These are phyloP conservation scores for Botrytis fragariae DNA, from an alignment of 2,329 filamentous ascomycete species.

Conservation along the genomic window DNA sequence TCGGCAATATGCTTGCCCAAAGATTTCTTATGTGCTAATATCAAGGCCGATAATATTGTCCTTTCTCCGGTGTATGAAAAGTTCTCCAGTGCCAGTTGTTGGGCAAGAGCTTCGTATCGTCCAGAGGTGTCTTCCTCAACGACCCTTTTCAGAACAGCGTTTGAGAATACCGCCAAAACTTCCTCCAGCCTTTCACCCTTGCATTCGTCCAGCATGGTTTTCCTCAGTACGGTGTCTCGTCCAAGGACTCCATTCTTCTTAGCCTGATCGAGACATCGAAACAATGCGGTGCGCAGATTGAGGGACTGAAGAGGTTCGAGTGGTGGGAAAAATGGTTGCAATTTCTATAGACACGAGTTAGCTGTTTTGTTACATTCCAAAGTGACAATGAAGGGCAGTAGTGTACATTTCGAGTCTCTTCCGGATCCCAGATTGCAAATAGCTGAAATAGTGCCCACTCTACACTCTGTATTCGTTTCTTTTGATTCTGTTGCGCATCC, in stretches of 20 bases:
- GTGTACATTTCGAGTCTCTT: slow-evolving; percentile 69
- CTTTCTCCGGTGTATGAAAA: slow-evolving; percentile 55
- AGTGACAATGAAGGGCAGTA: neutral
- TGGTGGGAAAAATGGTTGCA: slow-evolving; percentile 87
- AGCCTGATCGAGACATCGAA: slow-evolving; percentile 74
- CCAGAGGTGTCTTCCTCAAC: slow-evolving; percentile 47
- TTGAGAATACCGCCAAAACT: slow-evolving; percentile 78
- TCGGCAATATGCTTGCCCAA: slow-evolving; percentile 57
- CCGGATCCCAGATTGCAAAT: slow-evolving; percentile 78
- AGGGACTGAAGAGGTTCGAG: slow-evolving; percentile 86
- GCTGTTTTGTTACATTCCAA: neutral
- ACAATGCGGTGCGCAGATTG: slow-evolving; percentile 81
- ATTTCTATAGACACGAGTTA: slow-evolving; percentile 57
- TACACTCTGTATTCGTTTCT: slow-evolving; percentile 74
- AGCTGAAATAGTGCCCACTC: slow-evolving; percentile 93
- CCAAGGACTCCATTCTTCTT: slow-evolving; percentile 86
- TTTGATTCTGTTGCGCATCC: slow-evolving; percentile 69
- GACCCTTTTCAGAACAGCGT: slow-evolving; percentile 72
- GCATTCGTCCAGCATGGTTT: slow-evolving; percentile 96
- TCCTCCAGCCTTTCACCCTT: slow-evolving; percentile 89
- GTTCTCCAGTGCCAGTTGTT: slow-evolving; percentile 57
- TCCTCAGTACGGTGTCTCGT: slow-evolving; percentile 75
- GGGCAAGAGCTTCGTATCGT: slow-evolving; percentile 48
- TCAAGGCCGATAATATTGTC: slow-evolving; percentile 59
- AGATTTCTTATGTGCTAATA: slow-evolving; percentile 70